Conservation (phyloP, 2,329 filamentous ascomycete species). For the Dryadomyces quercus-mongolicae region DNA sequence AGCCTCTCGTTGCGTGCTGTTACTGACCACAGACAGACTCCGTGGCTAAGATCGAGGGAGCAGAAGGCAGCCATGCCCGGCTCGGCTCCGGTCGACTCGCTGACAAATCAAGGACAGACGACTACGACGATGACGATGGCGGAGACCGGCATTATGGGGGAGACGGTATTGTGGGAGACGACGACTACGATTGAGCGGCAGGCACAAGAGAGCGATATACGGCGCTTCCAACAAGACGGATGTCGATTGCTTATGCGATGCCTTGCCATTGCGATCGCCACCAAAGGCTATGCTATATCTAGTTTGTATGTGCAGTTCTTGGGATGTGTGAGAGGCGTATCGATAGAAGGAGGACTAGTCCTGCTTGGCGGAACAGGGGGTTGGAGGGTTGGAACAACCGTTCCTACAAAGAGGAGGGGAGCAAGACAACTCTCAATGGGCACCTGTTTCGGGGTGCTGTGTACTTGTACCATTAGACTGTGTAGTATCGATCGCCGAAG, state of each 20-base stretch:
- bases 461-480: conserved; percentile 42
- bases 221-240: not conserved
- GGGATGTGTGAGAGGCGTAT: not conserved
- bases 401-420: not conserved
- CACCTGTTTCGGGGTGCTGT: not conserved
- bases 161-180: conserved; percentile 39
- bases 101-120: not conserved
- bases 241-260: not conserved
- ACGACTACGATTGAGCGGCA: conserved; percentile 29
- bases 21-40: conserved; percentile 25
- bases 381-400: not conserved
- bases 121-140: conserved; percentile 31
- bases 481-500: conserved; percentile 94
- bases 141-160: conserved; percentile 39
- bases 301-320: not conserved
- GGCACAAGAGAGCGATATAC: not conserved
- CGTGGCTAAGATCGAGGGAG: conserved; percentile 30
- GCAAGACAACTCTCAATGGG: not conserved
- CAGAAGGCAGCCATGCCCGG: conserved; percentile 2
- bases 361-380: not conserved
- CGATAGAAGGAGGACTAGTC: not conserved
- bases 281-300: not conserved
- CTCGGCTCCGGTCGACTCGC: not conserved
- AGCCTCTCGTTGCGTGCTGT: not conserved
- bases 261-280: not conserved